Conservation (phyloP, 148 eudicot genomes). For the Chenopodium berlandieri region DNA sequence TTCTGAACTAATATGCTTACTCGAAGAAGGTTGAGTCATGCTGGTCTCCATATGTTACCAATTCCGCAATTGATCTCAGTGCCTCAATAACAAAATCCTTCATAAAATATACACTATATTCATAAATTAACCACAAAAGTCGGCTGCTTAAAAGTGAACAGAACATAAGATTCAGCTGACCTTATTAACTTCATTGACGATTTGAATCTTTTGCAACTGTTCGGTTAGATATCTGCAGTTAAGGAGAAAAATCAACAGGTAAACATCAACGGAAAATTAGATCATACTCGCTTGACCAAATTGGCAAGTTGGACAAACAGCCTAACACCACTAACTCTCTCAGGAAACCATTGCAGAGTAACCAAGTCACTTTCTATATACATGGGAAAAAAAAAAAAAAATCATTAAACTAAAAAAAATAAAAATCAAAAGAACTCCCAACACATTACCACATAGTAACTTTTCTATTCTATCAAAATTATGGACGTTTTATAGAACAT, state of each 20-base stretch:
- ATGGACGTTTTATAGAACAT: background rate
- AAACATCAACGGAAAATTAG: background rate
- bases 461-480: background rate
- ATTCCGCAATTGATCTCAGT: slow-evolving; percentile 87
- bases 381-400: background rate
- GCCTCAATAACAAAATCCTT: slow-evolving; percentile 93
- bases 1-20: slow-evolving; percentile 39
- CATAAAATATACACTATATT: slow-evolving; percentile 15
- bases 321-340: background rate
- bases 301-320: background rate
- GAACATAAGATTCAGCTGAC: slow-evolving; percentile 35
- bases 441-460: background rate
- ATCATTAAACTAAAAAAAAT: no score
- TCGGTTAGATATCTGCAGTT: slow-evolving; percentile 71
- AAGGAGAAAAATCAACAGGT: background rate
- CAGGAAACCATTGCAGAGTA: background rate
- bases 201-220: slow-evolving; percentile 79
- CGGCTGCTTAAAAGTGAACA: background rate
- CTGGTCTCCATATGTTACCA: slow-evolving; percentile 95
- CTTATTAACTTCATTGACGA: slow-evolving; percentile 94
- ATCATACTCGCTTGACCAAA: background rate
- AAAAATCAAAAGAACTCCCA: background rate
- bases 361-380: background rate
- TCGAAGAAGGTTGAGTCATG: slow-evolving; percentile 86
- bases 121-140: slow-evolving; percentile 3